Evolutionary conservation across 164 flowering plant species (phyloP).

Genomic region (Euptelea pleiosperma): DNA sequence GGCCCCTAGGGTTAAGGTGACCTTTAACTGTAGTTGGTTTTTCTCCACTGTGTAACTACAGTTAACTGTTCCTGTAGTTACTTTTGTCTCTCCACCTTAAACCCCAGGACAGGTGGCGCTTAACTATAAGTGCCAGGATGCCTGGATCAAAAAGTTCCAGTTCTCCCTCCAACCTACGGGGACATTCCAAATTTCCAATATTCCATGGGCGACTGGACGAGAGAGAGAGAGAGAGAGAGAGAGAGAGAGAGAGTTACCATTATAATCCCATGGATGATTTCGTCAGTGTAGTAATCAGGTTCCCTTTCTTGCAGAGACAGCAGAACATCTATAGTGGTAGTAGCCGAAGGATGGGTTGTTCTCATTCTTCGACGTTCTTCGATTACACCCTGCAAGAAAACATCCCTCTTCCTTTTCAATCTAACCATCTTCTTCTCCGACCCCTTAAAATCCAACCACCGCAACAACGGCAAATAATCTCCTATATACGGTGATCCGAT

Average conservation of each 20-base stretch:
- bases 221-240: neutral
- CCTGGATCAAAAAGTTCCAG: too few relatives aligned
- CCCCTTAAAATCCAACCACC: constrained; percentile 20
- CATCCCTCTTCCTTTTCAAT: constrained; percentile 9
- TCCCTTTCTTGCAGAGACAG: constrained; percentile 2
- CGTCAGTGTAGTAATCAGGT: constrained; percentile 4
- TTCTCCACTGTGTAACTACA: too few relatives aligned
- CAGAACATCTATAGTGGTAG: constrained; percentile 2
- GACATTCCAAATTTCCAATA: too few relatives aligned
- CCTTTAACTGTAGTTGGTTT: too few relatives aligned
- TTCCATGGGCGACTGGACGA: too few relatives aligned
- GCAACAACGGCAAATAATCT: constrained; percentile 14
- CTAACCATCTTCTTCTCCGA: constrained; percentile 15
- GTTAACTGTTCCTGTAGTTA: too few relatives aligned
- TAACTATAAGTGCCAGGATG: too few relatives aligned
- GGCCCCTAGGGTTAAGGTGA: too few relatives aligned
- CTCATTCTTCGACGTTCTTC: constrained; percentile 10
- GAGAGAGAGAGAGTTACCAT: neutral
- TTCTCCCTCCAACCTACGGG: too few relatives aligned
- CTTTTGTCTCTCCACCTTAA: too few relatives aligned
- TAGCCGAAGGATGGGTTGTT: too few relatives aligned
- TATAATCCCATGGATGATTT: neutral
- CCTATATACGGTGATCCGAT: constrained; percentile 9
- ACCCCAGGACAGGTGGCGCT: too few relatives aligned
- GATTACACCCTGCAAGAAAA: constrained; percentile 11